Percentiles rank a stretch among this genome's conserved stretches.
Evolutionary conservation across 306 rosid species (phyloP).

Genomic region (Cucurbita moschata): DNA sequence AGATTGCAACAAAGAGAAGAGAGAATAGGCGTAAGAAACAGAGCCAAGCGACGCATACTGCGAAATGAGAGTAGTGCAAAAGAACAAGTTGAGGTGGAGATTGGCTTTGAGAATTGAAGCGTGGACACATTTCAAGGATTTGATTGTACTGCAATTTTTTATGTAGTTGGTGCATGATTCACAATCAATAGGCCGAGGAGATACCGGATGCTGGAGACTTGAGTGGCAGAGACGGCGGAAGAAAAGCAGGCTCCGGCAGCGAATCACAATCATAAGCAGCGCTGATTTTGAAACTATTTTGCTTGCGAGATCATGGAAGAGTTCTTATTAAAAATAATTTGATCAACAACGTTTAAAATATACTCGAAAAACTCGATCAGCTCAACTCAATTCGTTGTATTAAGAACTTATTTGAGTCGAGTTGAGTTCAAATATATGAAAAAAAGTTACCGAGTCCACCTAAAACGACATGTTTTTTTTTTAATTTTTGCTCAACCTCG

Average conservation of each 20-base stretch:
- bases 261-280: background rate
- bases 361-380: no score
- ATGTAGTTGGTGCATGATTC: conserved; percentile 13
- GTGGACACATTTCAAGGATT: conserved; percentile 23
- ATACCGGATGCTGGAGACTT: background rate
- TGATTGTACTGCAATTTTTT: conserved; percentile 14
- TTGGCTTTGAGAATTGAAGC: conserved; percentile 19
- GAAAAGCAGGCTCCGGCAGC: background rate
- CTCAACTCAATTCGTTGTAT: no score
- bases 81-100: conserved; percentile 23
- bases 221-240: background rate
- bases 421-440: no score
- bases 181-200: background rate
- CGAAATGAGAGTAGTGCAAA: conserved; percentile 28
- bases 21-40: conserved; percentile 16
- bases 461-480: no score
- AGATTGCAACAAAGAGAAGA: conserved; percentile 17
- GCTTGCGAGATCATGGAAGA: no score
- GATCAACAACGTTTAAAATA: no score
- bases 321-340: no score
- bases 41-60: conserved; percentile 25
- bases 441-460: no score
- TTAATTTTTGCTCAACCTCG: no score
- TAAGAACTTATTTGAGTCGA: no score
- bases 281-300: background rate